Base-by-base conservation (phyloP, 345 rosid species). In the Raphanus raphanistrum region DNA sequence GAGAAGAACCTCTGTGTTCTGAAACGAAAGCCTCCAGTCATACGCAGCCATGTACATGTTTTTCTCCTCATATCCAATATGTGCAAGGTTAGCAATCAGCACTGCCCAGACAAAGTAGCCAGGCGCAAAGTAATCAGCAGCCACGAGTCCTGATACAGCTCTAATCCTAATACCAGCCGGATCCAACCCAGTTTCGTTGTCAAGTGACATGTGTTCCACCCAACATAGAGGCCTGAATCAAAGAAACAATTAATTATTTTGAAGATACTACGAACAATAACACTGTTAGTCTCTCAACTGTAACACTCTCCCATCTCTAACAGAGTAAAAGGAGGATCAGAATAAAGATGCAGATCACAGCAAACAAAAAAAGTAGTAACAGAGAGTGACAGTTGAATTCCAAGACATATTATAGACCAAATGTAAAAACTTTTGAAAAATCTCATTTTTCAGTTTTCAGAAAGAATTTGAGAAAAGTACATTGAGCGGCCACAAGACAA, bases 81-180 rank as follows among this genome's bases (percentile, higher is more conserved):
- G 92, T 72, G 99, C 98, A 80, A 94, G 85, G 82, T 92, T 94
- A 77, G 96, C 98, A 71, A 94, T 94, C 82, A 92, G 75, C 82
- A 94, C 98, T 2, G 99, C 99, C 98, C 99, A 94, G 27, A 94
- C 97, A 78, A 92, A 94, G 83, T 90, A 94, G 16, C 99, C 99
- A 25, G 98, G 91, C 68, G 89, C 89, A 86, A 94, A 92, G 86
- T 94, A 94, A 81, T 94, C 98, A 1, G 98, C 98, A 77, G 98
- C 98, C 74, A 92, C 98, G 4, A 94, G 93, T 74, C 98, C 98
- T 77, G 91, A 79, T 70, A 90, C 97, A 61, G 98, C 84, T 71
- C 98, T 85, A 61, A 90, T 82, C 82, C 96, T 85, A 63, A 94
- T 86, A 59, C 94, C 93, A 17, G 83, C 80, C 81, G 98, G 94